Conservation (phyloP, 2,329 filamentous ascomycete species). For the Graphilbum sp. region DNA sequence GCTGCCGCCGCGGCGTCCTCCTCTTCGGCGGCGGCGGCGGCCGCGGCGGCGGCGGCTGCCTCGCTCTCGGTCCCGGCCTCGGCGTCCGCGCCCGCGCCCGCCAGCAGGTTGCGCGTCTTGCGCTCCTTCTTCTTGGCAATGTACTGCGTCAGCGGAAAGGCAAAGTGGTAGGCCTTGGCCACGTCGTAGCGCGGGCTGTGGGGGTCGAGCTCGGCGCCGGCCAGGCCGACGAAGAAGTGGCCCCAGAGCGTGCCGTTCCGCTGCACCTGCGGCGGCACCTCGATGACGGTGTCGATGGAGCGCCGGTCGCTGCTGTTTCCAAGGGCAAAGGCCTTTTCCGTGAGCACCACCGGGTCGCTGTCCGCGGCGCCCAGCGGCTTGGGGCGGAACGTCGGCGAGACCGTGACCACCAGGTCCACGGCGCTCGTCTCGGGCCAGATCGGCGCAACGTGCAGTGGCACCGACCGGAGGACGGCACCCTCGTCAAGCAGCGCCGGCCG, state of each 20-base stretch:
- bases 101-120: slow-evolving; percentile 81
- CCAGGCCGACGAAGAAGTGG: slow-evolving; percentile 76
- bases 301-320: slow-evolving; percentile 68
- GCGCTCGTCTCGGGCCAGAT: slow-evolving; percentile 72
- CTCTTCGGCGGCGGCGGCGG: neutral
- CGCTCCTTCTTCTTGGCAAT: slow-evolving; percentile 76
- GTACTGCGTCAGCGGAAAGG: slow-evolving; percentile 75
- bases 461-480: slow-evolving; percentile 43
- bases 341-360: slow-evolving; percentile 53
- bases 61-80: slow-evolving; percentile 24
- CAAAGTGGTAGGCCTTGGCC: slow-evolving; percentile 65
- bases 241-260: slow-evolving; percentile 88
- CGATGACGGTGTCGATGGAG: slow-evolving; percentile 59
- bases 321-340: slow-evolving; percentile 65
- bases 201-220: slow-evolving; percentile 64
- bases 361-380: slow-evolving; percentile 49
- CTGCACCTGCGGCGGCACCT: slow-evolving; percentile 65
- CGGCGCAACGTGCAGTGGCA: slow-evolving; percentile 61
- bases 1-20: neutral
- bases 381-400: slow-evolving; percentile 59
- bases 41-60: slow-evolving; percentile 20
- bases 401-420: slow-evolving; percentile 71
- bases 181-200: slow-evolving; percentile 54
- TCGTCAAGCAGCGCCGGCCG: slow-evolving; percentile 45
- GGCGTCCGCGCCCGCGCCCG: slow-evolving; percentile 30